Base-by-base conservation (phyloP, 495 filamentous ascomycete species). In the Penicillium bialowiezense region DNA sequence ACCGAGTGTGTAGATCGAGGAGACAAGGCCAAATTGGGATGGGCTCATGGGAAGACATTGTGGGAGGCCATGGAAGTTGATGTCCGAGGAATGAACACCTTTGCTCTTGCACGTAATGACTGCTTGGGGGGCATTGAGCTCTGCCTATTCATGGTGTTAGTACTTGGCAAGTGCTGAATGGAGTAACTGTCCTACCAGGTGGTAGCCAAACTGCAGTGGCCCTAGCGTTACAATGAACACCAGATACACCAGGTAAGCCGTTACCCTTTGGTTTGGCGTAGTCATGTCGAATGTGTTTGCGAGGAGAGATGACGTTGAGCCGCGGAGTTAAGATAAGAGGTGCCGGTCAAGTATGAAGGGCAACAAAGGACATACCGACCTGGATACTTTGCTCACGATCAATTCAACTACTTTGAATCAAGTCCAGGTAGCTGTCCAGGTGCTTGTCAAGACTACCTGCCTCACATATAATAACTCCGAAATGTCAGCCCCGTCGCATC, bases 101-200 rank as follows among this genome's bases (percentile, higher is more conserved):
- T 82, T 81, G 56, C 76, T 82, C 36, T 83, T 80, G 73, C 89
- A 95, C 43, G 86, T 91, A 54, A 97, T 83, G 55, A 92, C 88
- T 62, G 87, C 81, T 76, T 96, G 84, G 9, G 93, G 93, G 23
- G 93, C 89, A 64, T 98, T 98, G 23, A 98, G 81, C 64, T 97
- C 93, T 47, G 90, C 88, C 91, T 97, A 62, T 36, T 24, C 26
- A 19, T 29, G 8, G 15, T 36, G 21, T 36, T 14, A 42, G 37
- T 14, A 13, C 3, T 29, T 18, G 33, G 13, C 34, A 41, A 37
- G 32, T 34, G 42, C 31, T 23, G 13, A 2, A 33, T 39, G 21
- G 35, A 21, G 23, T 19, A 44, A 41, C 44, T 18, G 10, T 34
- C 41, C 32, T 79, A 96, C 92, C 67, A 98, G 67, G 69, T 97